Evolutionary conservation across 2,329 filamentous ascomycete species (phyloP).

Genomic region (Hypoxylon sp.): DNA sequence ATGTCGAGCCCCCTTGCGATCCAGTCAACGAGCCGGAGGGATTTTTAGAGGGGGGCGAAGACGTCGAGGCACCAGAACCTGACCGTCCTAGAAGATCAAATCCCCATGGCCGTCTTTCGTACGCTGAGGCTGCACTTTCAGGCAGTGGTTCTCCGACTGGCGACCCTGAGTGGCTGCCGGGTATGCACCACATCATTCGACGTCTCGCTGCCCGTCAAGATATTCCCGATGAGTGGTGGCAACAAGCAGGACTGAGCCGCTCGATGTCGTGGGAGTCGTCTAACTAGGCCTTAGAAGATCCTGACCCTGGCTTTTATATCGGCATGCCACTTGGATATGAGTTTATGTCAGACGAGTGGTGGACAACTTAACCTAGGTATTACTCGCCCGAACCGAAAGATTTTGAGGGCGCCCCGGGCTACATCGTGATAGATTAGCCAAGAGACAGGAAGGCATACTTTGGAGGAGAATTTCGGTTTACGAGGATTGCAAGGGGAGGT

Average conservation of each 20-base stretch:
- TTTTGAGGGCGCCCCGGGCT: not conserved
- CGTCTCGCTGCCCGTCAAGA: conserved; percentile 79
- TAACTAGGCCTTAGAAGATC: conserved; percentile 19
- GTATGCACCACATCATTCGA: conserved; percentile 81
- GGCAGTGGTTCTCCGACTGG: conserved; percentile 41
- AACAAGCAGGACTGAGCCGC: conserved; percentile 75
- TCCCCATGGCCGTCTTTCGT: conserved; percentile 48
- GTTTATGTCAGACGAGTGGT: not conserved
- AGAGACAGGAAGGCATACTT: not conserved
- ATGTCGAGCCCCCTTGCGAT: conserved; percentile 64
- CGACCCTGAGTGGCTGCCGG: conserved; percentile 63
- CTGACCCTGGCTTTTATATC: not conserved
- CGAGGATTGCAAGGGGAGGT: not conserved
- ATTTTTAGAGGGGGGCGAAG: conserved; percentile 65
- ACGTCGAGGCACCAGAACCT: conserved; percentile 47
- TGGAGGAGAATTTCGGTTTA: not conserved
- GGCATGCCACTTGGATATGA: no score
- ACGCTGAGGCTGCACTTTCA: conserved; percentile 63
- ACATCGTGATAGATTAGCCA: not conserved
- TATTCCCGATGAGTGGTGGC: conserved; percentile 88
- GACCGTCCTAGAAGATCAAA: conserved; percentile 29
- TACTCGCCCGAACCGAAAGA: not conserved
- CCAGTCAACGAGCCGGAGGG: conserved; percentile 70
- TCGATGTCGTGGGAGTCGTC: conserved; percentile 63
- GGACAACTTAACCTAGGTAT: not conserved